phyloP scores from a whole-genome alignment of 306 rosid species.

The Lathyrus aphaca region DNA sequence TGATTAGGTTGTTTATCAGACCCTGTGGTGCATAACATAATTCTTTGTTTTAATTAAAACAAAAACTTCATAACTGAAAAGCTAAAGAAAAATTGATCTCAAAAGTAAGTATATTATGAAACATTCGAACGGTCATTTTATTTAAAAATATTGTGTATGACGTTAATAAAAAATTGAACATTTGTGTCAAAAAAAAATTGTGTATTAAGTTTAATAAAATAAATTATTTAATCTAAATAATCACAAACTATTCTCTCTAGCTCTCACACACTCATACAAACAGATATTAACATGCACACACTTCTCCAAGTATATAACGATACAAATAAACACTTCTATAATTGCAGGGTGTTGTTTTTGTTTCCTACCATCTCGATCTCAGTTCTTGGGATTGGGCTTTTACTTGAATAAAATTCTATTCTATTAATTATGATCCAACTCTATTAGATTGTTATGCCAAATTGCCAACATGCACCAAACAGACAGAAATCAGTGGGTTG shows the following conservation, averaged over 20 bases:
- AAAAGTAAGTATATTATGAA: conserved; percentile 5
- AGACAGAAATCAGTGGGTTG: conserved; percentile 25
- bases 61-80: conserved; percentile 1
- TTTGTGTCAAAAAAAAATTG: not conserved
- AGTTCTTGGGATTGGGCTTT: conserved; percentile 7
- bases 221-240: conserved; percentile 5
- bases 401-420: conserved; percentile 15
- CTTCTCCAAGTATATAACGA: not conserved
- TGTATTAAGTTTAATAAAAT: not conserved
- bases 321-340: not conserved
- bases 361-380: not conserved
- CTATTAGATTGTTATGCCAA: conserved; percentile 27
- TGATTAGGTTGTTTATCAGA: conserved; percentile 75
- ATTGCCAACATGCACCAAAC: conserved; percentile 32
- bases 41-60: conserved; percentile 12
- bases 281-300: not conserved
- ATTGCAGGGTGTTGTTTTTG: not conserved
- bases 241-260: not conserved
- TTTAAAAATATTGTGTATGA: not conserved
- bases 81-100: conserved; percentile 20
- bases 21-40: conserved; percentile 60
- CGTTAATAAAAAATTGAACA: conserved; percentile 15
- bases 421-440: conserved; percentile 4
- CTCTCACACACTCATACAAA: not conserved
- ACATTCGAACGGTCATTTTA: conserved; percentile 22